Conservation (phyloP, 2,329 filamentous ascomycete genomes). For the Cladorrhinum sp. region DNA sequence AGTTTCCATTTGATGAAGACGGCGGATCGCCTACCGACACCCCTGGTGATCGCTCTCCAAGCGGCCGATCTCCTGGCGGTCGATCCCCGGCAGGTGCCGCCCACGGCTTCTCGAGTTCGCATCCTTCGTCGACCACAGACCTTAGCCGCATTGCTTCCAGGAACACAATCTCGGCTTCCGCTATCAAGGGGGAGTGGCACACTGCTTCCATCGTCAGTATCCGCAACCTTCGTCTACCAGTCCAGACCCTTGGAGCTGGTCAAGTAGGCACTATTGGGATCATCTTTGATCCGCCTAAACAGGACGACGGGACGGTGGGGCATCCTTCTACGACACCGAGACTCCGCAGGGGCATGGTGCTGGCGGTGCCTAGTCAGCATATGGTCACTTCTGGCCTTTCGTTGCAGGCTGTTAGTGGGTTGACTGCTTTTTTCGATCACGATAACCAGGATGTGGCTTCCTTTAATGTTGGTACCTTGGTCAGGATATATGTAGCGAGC, state of each 20-base stretch:
- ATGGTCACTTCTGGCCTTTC: slow-evolving; percentile 56
- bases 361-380: slow-evolving; percentile 61
- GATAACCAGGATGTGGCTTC: slow-evolving; percentile 51
- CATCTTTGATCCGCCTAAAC: slow-evolving; percentile 49
- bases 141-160: slow-evolving; percentile 51
- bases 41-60: slow-evolving; percentile 46
- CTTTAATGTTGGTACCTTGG: slow-evolving; percentile 64
- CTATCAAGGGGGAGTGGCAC: slow-evolving; percentile 70
- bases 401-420: slow-evolving; percentile 63
- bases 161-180: slow-evolving; percentile 51
- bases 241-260: slow-evolving; percentile 69
- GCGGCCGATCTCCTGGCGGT: not conserved
- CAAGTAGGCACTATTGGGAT: slow-evolving; percentile 90
- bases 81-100: slow-evolving; percentile 35
- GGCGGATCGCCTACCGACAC: slow-evolving; percentile 41
- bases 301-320: slow-evolving; percentile 29
- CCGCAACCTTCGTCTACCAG: slow-evolving; percentile 80
- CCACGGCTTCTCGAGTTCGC: slow-evolving; percentile 50
- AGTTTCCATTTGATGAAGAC: slow-evolving; percentile 49
- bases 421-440: slow-evolving; percentile 69
- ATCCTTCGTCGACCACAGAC: slow-evolving; percentile 52
- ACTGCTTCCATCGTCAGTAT: slow-evolving; percentile 79
- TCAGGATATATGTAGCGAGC: slow-evolving; percentile 85
- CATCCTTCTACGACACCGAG: slow-evolving; percentile 28
- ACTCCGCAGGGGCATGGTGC: slow-evolving; percentile 78